A percentile compares a stretch with the other conserved stretches of the same genome.
These are phyloP conservation scores for Colletotrichum tanaceti DNA, from an alignment of 2,329 filamentous ascomycete species.

Conservation along the genomic window DNA sequence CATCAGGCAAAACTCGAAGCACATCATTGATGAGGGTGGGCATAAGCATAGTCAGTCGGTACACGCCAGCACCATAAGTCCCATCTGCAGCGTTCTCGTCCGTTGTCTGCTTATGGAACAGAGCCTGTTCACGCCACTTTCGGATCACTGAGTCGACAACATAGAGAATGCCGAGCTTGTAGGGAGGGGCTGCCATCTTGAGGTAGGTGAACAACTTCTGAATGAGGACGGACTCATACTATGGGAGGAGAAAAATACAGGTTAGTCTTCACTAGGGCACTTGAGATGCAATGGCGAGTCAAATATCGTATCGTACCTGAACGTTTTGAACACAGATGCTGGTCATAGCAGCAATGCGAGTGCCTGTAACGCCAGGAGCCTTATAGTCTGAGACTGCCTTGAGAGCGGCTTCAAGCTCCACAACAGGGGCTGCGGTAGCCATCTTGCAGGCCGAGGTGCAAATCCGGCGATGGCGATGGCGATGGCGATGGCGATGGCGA, in stretches of 20 bases:
- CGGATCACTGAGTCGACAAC: constrained; percentile 99
- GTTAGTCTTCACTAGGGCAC: constrained; percentile 44
- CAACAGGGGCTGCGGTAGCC: constrained; percentile 77
- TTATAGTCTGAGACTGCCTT: constrained; percentile 93
- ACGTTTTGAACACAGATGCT: constrained; percentile 88
- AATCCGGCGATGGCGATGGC: constrained; percentile 19
- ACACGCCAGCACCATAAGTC: constrained; percentile 93
- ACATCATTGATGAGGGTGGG: constrained; percentile 97
- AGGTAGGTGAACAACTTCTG: constrained; percentile 98
- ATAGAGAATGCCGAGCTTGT: constrained; percentile 99
- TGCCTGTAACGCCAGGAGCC: constrained; percentile 92
- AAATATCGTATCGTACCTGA: constrained; percentile 76
- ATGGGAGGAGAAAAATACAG: constrained; percentile 45
- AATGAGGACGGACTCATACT: constrained; percentile 95
- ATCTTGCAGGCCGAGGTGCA: constrained; percentile 57
- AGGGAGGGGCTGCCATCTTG: constrained; percentile 91
- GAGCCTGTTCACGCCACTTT: constrained; percentile 97
- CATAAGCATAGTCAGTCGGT: constrained; percentile 95
- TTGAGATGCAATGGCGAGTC: constrained; percentile 15
- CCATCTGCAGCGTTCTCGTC: constrained; percentile 86
- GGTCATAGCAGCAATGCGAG: constrained; percentile 89
- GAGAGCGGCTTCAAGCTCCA: constrained; percentile 89
- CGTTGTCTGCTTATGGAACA: constrained; percentile 83
- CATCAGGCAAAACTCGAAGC: constrained; percentile 84
- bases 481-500: constrained; percentile 1